Evolutionary conservation across 495 filamentous ascomycete species (phyloP).

Genomic region (Xylaria castorea): DNA sequence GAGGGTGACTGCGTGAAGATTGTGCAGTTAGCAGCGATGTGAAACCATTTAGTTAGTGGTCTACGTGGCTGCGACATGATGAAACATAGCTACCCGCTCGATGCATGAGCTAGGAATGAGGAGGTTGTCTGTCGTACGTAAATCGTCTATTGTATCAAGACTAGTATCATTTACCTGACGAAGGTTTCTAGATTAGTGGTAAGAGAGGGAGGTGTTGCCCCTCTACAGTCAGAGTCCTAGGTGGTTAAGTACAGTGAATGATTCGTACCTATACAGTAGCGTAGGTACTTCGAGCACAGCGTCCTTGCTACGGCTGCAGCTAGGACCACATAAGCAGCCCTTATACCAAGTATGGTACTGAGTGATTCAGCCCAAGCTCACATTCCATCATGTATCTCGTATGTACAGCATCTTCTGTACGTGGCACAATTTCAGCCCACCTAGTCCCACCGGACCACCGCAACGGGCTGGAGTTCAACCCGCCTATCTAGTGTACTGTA

Average conservation of each 20-base stretch:
- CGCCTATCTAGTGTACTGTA: background rate
- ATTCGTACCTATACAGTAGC: no score
- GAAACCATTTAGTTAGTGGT: conserved; percentile 6
- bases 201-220: background rate
- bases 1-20: background rate
- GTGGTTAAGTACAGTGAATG: background rate
- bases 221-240: background rate
- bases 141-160: background rate
- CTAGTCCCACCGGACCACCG: no score
- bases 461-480: conserved; percentile 7
- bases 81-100: conserved; percentile 11
- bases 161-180: conserved; percentile 2
- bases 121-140: background rate
- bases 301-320: background rate
- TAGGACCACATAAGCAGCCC: conserved; percentile 6
- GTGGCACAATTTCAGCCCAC: conserved; percentile 14
- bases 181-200: background rate
- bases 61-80: conserved; percentile 22
- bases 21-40: conserved; percentile 1
- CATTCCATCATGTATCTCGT: background rate
- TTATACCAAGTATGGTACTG: background rate
- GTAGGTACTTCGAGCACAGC: background rate
- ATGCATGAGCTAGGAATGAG: conserved; percentile 18
- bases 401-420: conserved; percentile 15
- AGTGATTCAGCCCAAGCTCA: background rate